Conservation (phyloP, 148 eudicot species). For the Silene latifolia region DNA sequence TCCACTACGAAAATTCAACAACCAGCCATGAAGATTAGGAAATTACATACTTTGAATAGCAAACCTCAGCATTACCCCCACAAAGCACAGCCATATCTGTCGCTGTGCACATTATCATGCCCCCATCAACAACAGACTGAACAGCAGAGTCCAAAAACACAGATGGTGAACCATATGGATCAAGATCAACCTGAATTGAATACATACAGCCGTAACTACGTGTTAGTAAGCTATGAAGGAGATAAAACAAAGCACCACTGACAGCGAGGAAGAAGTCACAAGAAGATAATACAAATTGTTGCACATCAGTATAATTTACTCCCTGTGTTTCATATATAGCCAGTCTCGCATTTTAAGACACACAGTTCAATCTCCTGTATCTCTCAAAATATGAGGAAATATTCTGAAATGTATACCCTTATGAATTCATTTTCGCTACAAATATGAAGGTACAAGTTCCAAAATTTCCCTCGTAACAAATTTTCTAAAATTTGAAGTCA, state of each 20-base stretch:
- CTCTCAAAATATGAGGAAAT: no score
- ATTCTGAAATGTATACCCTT: no score
- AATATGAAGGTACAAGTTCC: no score
- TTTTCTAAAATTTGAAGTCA: no score
- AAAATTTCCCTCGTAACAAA: no score
- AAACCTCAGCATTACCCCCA: conserved; percentile 95
- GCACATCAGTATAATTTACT: neutral
- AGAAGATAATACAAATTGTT: neutral
- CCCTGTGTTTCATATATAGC: no score
- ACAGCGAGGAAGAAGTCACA: neutral
- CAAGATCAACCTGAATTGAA: conserved; percentile 88
- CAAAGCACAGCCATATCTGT: conserved; percentile 98
- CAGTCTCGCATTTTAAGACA: no score
- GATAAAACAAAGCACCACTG: neutral
- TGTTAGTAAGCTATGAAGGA: neutral
- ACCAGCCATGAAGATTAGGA: neutral
- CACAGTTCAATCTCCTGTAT: no score
- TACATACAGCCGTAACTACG: neutral
- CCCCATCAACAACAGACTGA: conserved; percentile 92
- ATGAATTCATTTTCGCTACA: no score
- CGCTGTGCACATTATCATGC: conserved; percentile 96
- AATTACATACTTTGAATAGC: conserved; percentile 87
- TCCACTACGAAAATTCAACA: neutral
- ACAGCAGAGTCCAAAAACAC: conserved; percentile 91
- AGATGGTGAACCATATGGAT: conserved; percentile 99